Evolutionary conservation across 306 rosid species (phyloP).

Genomic region (Rubus idaeus): DNA sequence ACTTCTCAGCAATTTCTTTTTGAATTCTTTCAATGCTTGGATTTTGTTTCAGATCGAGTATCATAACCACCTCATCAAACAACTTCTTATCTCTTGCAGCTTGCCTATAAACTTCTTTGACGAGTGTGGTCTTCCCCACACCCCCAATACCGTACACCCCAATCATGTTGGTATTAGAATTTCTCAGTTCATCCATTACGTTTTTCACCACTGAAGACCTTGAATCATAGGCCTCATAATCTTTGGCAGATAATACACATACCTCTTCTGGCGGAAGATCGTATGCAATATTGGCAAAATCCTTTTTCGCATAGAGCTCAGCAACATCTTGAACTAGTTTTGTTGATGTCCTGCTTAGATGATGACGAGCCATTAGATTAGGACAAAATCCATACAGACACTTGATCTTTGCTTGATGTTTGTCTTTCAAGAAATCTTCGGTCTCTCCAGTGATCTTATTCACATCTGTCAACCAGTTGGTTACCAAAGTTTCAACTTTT

Average conservation of each 20-base stretch:
- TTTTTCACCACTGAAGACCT: not conserved
- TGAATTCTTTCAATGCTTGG: conserved; percentile 23
- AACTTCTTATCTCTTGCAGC: not conserved
- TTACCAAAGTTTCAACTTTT: not conserved
- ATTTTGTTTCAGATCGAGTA: conserved; percentile 14
- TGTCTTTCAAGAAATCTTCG: not conserved
- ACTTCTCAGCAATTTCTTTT: conserved; percentile 23
- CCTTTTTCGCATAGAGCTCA: not conserved
- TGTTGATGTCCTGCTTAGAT: not conserved
- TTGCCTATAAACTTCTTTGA: conserved; percentile 3
- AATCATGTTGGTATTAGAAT: not conserved
- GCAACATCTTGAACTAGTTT: not conserved
- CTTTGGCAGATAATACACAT: not conserved
- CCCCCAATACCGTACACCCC: conserved; percentile 21
- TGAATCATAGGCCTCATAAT: not conserved
- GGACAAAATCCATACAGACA: not conserved
- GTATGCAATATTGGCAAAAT: not conserved
- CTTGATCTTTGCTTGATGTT: not conserved
- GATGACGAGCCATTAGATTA: not conserved
- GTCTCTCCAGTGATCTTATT: not conserved
- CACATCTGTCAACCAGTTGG: not conserved
- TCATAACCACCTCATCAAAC: conserved; percentile 28
- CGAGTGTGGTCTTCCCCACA: conserved; percentile 20
- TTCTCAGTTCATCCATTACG: not conserved
- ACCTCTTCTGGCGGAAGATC: not conserved